Percentiles rank a stretch among this genome's conserved stretches.
Evolutionary conservation across 2,329 filamentous ascomycete genomes (phyloP).

Genomic region (Penicillium paneum): DNA sequence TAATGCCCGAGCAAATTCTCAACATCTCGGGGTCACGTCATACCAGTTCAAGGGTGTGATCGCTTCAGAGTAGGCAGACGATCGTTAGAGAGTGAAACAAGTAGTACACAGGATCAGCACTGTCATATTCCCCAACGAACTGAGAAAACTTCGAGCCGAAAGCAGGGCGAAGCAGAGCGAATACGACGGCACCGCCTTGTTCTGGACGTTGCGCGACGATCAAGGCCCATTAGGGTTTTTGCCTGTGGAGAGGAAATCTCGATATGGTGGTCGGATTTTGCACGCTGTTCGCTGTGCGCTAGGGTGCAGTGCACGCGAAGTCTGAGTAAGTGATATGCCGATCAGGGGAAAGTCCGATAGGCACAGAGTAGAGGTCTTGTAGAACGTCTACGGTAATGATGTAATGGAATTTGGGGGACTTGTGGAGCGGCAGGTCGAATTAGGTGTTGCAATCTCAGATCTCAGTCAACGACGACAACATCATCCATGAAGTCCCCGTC

Average conservation of each 20-base stretch:
- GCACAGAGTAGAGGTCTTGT: neutral
- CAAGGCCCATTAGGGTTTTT: neutral
- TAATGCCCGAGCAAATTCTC: neutral
- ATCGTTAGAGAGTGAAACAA: slow-evolving; percentile 11
- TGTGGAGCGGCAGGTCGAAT: neutral
- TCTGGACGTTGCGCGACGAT: neutral
- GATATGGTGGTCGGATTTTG: slow-evolving; percentile 2
- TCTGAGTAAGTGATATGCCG: slow-evolving; percentile 11
- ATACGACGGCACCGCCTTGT: neutral
- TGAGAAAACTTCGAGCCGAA: slow-evolving; percentile 1
- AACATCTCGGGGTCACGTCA: neutral
- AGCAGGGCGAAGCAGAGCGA: neutral
- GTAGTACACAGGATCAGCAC: slow-evolving; percentile 6
- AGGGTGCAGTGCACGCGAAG: slow-evolving; percentile 7
- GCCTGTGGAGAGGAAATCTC: slow-evolving; percentile 1
- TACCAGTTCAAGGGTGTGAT: neutral
- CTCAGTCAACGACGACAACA: slow-evolving; percentile 35
- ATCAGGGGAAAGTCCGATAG: slow-evolving; percentile 12
- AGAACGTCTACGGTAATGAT: slow-evolving; percentile 1
- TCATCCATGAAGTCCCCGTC: slow-evolving; percentile 34
- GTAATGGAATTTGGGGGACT: neutral
- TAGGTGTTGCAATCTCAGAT: slow-evolving; percentile 9
- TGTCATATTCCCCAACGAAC: neutral
- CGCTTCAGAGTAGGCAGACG: neutral
- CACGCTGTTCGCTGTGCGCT: slow-evolving; percentile 6